Base-by-base conservation (phyloP, 352 stramenopile species). In the Pythium sukuiense region DNA sequence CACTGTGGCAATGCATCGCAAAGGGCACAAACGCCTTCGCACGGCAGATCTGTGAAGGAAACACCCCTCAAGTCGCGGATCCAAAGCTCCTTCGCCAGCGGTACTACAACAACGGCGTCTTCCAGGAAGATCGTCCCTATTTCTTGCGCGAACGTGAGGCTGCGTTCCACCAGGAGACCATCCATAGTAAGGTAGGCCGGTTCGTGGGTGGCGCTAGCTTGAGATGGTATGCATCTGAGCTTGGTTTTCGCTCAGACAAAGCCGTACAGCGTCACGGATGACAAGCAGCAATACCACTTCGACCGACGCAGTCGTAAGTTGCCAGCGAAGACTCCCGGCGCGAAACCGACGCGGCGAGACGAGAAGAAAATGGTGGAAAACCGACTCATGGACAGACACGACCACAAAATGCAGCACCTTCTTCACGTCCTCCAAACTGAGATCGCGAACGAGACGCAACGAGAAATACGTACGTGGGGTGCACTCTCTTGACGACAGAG, bases 401-500 rank as follows among this genome's bases (percentile, higher is more conserved):
- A 76, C 45, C 74, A 81, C 63, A 89, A 86, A 55, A 87, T 76
- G 20, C 57, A 80, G 49, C 82, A 89, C 39, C 63, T 91, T 11
- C 32, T 91, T 6, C 71, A 87, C 13, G 59, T 88, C 1, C 63
- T 91, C 4, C 82, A 89, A 59, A 61, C 73, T 18, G 82, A 91
- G 54, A 85, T 91, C 39, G 72, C 77, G 18, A 73, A 69, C 20
- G 82, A 89, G 58, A 88, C 82, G 1, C 67, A 72, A 7, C 77
- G 82, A 55, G 76, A 88, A 62, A 87, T 90, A 55, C 70, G 80
- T 90, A 71, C n/a, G 57, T 54, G 55, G 41, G 2, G 18, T 48
- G 41, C 4, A 48, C 41, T 48, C 18, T 11, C 16, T 12, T 26
- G 18, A 16, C 13, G n/a, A 18, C 14, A 14, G 11, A 18, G 16